Base-by-base conservation (phyloP, 2,329 filamentous ascomycete genomes). In the Hysterium pulicare region DNA sequence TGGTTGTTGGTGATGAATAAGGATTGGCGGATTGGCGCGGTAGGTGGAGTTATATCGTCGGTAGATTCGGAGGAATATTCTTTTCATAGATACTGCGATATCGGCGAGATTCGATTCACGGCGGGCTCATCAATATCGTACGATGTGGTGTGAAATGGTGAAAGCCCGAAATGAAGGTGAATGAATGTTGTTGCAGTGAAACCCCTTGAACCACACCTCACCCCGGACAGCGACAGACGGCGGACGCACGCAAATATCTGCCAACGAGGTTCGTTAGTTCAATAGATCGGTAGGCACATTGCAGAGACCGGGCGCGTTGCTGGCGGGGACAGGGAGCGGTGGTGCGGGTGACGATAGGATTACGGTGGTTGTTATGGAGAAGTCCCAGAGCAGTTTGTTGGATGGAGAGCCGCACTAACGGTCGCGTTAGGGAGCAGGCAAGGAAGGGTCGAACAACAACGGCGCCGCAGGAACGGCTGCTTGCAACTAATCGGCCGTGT, bases 201-300 rank as follows among this genome's bases (percentile, higher is more conserved):
- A 36, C 44, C 45, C 47, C 37, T 48, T 39, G 41, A 42, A 42
- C 40, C 40, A 35, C 24, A 36, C 34, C 34, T 33, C 41, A 28
- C n/a, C n/a, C 28, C 38, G 15, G 37, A 20, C 8, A 20, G 19
- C 17, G 23, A 20, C 23, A 28, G 37, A 15, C 22, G 19, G n/a
- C 42, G 31, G 39, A 42, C 38, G 44, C 47, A 38, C 42, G 34
- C 30, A 44, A 28, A n/a, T 13, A 23, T 41, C 33, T 28, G 40
- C 42, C 32, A 34, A 15, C n/a, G n/a, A n/a, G n/a, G n/a, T 5
- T 10, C 21, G 15, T 34, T 34, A 17, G 16, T 34, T 34, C 16
- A 50, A 11, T 30, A 30, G 15, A 24, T 26, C 22, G 19, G 38
- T 15, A n/a, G 30, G 46, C 35, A 40, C 48, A 49, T 49, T 32